Base-by-base conservation (phyloP, 2,329 filamentous ascomycete genomes). In the Fusarium sp. region DNA sequence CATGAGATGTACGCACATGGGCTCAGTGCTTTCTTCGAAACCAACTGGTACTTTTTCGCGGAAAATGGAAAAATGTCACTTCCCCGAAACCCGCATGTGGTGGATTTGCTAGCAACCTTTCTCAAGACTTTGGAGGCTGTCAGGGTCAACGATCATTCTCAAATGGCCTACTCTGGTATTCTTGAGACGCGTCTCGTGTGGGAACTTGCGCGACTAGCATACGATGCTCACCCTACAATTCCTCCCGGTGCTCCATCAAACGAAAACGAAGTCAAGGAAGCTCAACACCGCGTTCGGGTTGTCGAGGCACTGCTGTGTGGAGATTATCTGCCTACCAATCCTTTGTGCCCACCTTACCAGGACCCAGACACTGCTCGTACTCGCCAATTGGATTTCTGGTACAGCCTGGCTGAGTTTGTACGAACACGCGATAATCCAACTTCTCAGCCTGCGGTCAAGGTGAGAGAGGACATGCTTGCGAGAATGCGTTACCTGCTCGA, bases 381-480 rank as follows among this genome's bases (percentile, higher is more conserved):
- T 34, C 84, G 90, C 31, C 90, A 94, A 70, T 83, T 92, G 55
- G 89, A 93, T 64, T 97, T 97, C 80, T 98, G 94, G 94, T 88
- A 90, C 75, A 86, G 88, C 26, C 84, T 97, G 18, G 93, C 89
- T 52, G 87, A 91, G 66, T 88, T 89, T 41, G 82, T 89, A 21
- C 87, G 86, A 39, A 77, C 81, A 30, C 86, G 89, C 67, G 88
- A 92, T 62, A 85, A 89, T 39, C 82, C 86, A 49, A 81, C 81
- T 31, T 81, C 86, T 8, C 76, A 75, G 4, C 62, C 69, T 28
- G 69, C 77, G 75, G 61, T 82, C 81, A 61, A 88, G 85, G 72
- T 84, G 56, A 87, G 93, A 37, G 90, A 94, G 55, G 86, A 89
- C 26, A 86, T 88, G 3, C 82, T 97, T 30, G 80, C 79, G 7